Percentiles rank a stretch among this genome's conserved stretches.
Evolutionary conservation across 2,329 filamentous ascomycete species (phyloP).

Genomic region (Ophiostoma ips): DNA sequence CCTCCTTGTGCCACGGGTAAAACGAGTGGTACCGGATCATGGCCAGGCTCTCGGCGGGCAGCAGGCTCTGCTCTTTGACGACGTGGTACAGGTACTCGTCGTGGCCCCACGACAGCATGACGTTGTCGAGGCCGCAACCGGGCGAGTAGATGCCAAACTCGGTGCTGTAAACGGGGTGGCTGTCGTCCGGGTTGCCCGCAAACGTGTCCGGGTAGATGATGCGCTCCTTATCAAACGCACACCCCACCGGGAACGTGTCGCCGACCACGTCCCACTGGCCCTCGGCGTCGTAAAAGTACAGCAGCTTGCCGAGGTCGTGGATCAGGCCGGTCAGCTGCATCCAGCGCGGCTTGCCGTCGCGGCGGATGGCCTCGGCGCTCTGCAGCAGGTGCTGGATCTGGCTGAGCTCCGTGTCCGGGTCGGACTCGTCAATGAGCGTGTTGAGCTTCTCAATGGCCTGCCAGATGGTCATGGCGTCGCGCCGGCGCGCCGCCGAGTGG

Average conservation of each 20-base stretch:
- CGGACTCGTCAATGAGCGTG: constrained; percentile 78
- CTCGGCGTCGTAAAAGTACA: constrained; percentile 68
- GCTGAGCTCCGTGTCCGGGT: constrained; percentile 74
- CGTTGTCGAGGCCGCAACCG: constrained; percentile 70
- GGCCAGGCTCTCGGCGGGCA: constrained; percentile 70
- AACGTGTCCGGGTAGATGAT: constrained; percentile 79
- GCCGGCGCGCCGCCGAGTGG: constrained; percentile 44
- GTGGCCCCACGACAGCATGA: constrained; percentile 85
- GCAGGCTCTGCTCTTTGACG: constrained; percentile 64
- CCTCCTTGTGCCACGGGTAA: constrained; percentile 79
- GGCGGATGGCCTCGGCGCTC: constrained; percentile 75
- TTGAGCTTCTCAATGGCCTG: constrained; percentile 87
- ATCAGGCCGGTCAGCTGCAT: constrained; percentile 68
- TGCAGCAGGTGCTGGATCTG: constrained; percentile 88
- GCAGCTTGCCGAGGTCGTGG: constrained; percentile 67
- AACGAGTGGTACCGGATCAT: constrained; percentile 93
- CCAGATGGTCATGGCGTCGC: constrained; percentile 72
- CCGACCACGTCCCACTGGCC: constrained; percentile 93
- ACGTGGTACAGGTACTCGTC: constrained; percentile 83
- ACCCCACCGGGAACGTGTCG: constrained; percentile 70
- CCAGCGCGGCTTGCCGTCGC: constrained; percentile 71
- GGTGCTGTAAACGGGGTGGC: constrained; percentile 58
- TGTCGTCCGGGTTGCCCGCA: constrained; percentile 57
- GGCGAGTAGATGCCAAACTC: constrained; percentile 67
- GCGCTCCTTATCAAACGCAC: constrained; percentile 50